Conservation (phyloP, 2,329 filamentous ascomycete genomes). For the Ophiostoma populinum region DNA sequence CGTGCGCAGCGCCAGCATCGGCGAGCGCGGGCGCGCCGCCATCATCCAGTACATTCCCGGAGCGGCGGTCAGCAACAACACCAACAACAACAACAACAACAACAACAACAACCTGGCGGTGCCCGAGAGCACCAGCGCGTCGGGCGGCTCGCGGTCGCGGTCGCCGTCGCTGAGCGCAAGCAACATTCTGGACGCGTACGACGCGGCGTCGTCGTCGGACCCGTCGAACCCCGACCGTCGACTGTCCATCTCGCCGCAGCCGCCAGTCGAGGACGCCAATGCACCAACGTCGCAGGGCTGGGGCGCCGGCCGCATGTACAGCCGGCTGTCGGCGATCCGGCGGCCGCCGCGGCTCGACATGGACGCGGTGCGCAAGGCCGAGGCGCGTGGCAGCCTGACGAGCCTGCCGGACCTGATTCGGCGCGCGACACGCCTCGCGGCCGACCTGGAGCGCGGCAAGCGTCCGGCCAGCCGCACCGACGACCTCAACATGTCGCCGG, state of each 20-base stretch:
- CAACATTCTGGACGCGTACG: conserved; percentile 32
- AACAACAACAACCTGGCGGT: conserved; percentile 13
- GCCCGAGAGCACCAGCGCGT: too few species aligned
- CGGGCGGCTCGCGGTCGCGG: conserved; percentile 13
- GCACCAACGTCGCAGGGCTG: background rate
- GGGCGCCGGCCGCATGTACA: conserved; percentile 18
- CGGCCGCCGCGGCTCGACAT: conserved; percentile 65
- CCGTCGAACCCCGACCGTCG: conserved; percentile 17
- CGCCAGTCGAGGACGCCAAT: conserved; percentile 10
- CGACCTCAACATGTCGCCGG: conserved; percentile 32
- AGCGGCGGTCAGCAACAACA: background rate
- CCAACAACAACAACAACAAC: background rate
- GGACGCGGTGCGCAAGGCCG: conserved; percentile 62
- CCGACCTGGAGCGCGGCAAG: conserved; percentile 71
- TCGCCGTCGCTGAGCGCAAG: conserved; percentile 24
- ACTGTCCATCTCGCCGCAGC: conserved; percentile 12
- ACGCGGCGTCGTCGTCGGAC: conserved; percentile 29
- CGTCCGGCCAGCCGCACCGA: conserved; percentile 42
- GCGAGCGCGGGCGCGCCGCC: conserved; percentile 40
- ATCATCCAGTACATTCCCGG: conserved; percentile 24
- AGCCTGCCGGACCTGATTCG: conserved; percentile 83
- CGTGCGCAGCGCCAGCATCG: conserved; percentile 43
- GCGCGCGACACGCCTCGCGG: conserved; percentile 69
- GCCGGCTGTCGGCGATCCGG: conserved; percentile 35
- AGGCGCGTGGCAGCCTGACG: conserved; percentile 75